A percentile compares a stretch with the other conserved stretches of the same genome.
These are phyloP conservation scores for Cladosporium sphaerospermum DNA, from an alignment of 2,329 filamentous ascomycete genomes.

Conservation along the genomic window DNA sequence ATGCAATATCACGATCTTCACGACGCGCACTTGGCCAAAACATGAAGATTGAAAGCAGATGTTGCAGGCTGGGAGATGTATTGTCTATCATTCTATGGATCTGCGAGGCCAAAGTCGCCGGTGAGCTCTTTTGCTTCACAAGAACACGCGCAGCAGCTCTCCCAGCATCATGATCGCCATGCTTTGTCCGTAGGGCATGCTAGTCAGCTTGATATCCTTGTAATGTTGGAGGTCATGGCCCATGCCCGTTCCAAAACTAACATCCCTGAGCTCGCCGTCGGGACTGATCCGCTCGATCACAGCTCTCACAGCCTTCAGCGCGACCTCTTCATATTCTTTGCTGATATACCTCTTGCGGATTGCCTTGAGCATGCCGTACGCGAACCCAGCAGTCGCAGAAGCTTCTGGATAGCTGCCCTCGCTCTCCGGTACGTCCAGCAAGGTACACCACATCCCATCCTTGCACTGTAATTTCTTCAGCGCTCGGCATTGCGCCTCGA, in stretches of 20 bases:
- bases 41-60: no score
- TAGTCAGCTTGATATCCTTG: slow-evolving; percentile 67
- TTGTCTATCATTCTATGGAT: no score
- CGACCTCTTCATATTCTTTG: slow-evolving; percentile 54
- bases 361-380: slow-evolving; percentile 71
- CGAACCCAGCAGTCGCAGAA: slow-evolving; percentile 74
- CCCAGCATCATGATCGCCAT: slow-evolving; percentile 80
- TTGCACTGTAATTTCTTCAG: slow-evolving; percentile 54
- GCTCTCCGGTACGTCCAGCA: slow-evolving; percentile 59
- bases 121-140: slow-evolving; percentile 25
- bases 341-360: slow-evolving; percentile 64
- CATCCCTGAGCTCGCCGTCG: slow-evolving; percentile 65
- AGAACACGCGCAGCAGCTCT: slow-evolving; percentile 61
- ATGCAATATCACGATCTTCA: no score
- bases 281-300: slow-evolving; percentile 60
- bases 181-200: slow-evolving; percentile 78
- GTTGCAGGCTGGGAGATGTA: no score
- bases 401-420: slow-evolving; percentile 70
- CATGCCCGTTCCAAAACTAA: slow-evolving; percentile 75
- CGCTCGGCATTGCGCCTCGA: slow-evolving; percentile 64
- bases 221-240: slow-evolving; percentile 68
- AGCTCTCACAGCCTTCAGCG: slow-evolving; percentile 59
- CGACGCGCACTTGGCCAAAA: no score
- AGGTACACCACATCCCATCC: slow-evolving; percentile 66
- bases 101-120: no score